Conservation (phyloP, 2,329 filamentous ascomycete species). For the Periconia digitata region DNA sequence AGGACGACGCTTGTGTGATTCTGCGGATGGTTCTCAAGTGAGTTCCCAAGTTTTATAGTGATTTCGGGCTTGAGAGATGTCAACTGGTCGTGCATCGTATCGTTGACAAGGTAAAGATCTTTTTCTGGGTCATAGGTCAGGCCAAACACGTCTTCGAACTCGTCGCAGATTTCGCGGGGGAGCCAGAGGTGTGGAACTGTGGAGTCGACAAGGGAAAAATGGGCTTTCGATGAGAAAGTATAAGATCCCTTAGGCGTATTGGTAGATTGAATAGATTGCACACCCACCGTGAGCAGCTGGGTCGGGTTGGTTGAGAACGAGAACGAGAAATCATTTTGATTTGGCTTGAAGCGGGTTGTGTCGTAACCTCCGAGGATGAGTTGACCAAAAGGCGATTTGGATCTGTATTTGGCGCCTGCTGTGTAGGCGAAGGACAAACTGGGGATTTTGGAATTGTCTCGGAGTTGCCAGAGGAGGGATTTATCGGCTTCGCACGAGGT, state of each 20-base stretch:
- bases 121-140: constrained; percentile 28
- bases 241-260: constrained; percentile 38
- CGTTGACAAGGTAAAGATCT: constrained; percentile 37
- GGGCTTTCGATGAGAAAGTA: constrained; percentile 30
- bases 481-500: constrained; percentile 22
- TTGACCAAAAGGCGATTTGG: constrained; percentile 37
- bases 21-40: constrained; percentile 28
- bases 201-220: constrained; percentile 45
- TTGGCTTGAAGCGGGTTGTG: constrained; percentile 36
- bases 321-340: constrained; percentile 32
- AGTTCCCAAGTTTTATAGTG: constrained; percentile 41
- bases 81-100: constrained; percentile 7
- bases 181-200: constrained; percentile 47
- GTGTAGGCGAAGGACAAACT: constrained; percentile 40
- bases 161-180: constrained; percentile 41
- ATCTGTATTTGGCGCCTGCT: constrained; percentile 37
- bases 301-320: constrained; percentile 36
- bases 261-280: constrained; percentile 35
- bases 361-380: constrained; percentile 48
- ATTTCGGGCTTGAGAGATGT: constrained; percentile 37
- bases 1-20: constrained; percentile 48
- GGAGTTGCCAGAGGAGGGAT: constrained; percentile 31
- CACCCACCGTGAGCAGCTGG: constrained; percentile 34
- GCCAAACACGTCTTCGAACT: constrained; percentile 44
- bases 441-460: constrained; percentile 32